Conservation (phyloP, 2,329 filamentous ascomycete genomes). For the Diaporthe sp. region DNA sequence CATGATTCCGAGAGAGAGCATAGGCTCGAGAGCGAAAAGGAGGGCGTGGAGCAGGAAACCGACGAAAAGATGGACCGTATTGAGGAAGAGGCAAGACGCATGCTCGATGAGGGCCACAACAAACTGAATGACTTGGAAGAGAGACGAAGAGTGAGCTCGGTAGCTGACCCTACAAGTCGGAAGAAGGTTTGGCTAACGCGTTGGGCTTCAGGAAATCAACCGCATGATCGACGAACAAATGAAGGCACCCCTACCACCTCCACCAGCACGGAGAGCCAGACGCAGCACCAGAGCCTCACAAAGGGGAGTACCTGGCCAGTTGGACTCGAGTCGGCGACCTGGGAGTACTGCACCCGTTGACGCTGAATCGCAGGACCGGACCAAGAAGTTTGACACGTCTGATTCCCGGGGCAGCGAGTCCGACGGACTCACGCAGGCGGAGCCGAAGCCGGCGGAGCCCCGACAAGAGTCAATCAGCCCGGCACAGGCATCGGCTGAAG, state of each 20-base stretch:
- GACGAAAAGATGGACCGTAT: constrained; percentile 47
- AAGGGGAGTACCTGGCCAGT: background rate
- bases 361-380: background rate
- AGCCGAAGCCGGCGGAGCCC: background rate
- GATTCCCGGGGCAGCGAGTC: background rate
- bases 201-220: constrained; percentile 50
- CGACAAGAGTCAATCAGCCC: background rate
- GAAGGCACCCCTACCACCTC: constrained; percentile 44
- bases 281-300: constrained; percentile 27
- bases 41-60: constrained; percentile 48
- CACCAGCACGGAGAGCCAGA: constrained; percentile 40
- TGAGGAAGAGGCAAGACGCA: constrained; percentile 45
- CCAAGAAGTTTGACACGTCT: background rate
- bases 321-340: background rate
- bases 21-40: constrained; percentile 44
- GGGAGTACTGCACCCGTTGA: background rate
- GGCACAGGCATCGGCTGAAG: background rate
- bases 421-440: background rate
- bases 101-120: constrained; percentile 45
- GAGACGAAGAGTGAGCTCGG: constrained; percentile 44
- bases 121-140: constrained; percentile 48
- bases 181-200: constrained; percentile 25
- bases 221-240: constrained; percentile 55
- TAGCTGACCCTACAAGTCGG: constrained; percentile 18
- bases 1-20: constrained; percentile 46